Evolutionary conservation across 2,329 filamentous ascomycete species (phyloP), one percentile per base, ranked within the genome.

Genomic region (Cladophialophora bantiana): DNA sequence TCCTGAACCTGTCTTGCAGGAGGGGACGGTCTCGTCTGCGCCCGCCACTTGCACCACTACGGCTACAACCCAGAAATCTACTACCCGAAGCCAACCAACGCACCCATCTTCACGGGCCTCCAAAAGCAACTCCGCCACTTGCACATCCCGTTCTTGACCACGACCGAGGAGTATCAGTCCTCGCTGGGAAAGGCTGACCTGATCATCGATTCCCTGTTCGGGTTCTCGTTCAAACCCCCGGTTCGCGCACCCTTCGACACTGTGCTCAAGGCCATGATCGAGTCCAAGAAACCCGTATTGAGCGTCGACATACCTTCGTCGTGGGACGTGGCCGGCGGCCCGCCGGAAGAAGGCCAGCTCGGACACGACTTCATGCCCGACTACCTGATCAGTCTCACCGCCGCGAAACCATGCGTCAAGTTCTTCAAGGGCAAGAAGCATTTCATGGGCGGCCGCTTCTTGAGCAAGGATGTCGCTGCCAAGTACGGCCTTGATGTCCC

Each of bases 301-400:
- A 91, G 93, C 2, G 92, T 99, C 26, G 95, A 99, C 80, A 93
- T 92, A 6, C 95, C 95, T 0, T 96, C 92, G 36, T 95, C 92
- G 1, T 99, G 95, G 95, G 89, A 95, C 77, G 96, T 99, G 64
- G 92, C 97, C 75, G 83, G 84, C 10, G 95, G 95, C 0, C 94
- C 94, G 7, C 93, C 94, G 10, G 81, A 83, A 60, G 86, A 88
- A 1, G 94, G 93, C 0, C 60, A 69, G 15, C 85, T 92, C 0
- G 94, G 93, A 0, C 90, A 89, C 74, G 88, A 84, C 4, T 98
- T 96, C 75, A 89, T 91, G 81, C 95, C 95, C 71, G 83, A 85
- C 38, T 89, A 89, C 20, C 82, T 99, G 65, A 89, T 99, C 72
- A 96, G 92, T 76, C 82, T 99, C 75, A 97, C 94, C 56, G 95